Evolutionary conservation across 208 protist species (phyloP).

Genomic region (Acanthamoeba polyphaga): DNA sequence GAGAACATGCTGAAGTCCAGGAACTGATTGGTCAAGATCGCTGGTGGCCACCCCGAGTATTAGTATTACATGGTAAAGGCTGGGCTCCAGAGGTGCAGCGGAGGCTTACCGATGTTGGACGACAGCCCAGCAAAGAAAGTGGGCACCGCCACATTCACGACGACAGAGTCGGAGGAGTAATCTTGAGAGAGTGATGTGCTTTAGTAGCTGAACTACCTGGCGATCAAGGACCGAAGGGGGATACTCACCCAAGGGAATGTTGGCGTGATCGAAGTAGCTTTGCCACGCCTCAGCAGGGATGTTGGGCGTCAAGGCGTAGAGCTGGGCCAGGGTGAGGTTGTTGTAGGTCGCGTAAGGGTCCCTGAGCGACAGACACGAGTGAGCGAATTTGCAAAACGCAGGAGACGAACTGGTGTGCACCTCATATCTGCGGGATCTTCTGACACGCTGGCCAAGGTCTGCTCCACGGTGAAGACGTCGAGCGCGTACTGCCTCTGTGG

Average conservation of each 20-base stretch:
- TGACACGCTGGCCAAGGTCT: too few relatives aligned
- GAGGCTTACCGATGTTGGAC: too few relatives aligned
- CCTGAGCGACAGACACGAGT: background rate
- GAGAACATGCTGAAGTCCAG: background rate
- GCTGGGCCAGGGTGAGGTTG: background rate
- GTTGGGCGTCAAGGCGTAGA: background rate
- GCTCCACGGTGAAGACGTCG: too few relatives aligned
- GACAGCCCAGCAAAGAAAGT: too few relatives aligned
- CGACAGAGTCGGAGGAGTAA: too few relatives aligned
- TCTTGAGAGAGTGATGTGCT: background rate
- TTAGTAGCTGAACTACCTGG: background rate
- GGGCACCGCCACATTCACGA: too few relatives aligned
- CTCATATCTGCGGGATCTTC: background rate
- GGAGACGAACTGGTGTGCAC: background rate
- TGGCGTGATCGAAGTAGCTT: background rate
- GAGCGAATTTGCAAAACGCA: background rate
- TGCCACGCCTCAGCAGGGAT: background rate
- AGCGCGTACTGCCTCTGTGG: too few relatives aligned
- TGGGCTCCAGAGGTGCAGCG: too few relatives aligned
- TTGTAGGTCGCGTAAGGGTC: conserved; percentile 60
- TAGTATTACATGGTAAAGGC: too few relatives aligned
- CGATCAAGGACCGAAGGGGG: background rate
- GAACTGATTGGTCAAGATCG: background rate
- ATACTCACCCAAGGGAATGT: too few relatives aligned
- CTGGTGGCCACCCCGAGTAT: too few relatives aligned